Conservation (phyloP, 441 rosid species). For the Gossypium gossypioides region DNA sequence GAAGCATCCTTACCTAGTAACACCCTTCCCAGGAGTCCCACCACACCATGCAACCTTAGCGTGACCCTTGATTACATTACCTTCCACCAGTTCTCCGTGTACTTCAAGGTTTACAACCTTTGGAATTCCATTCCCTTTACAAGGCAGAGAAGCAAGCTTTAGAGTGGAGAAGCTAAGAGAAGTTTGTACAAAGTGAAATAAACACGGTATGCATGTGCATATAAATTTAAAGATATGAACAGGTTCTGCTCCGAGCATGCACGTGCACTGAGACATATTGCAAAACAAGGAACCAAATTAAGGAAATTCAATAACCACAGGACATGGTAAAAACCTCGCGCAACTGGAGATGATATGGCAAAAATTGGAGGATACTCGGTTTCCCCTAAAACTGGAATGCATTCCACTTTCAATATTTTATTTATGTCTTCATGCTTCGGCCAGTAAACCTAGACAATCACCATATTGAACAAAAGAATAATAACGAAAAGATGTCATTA, state of each 20-base stretch:
- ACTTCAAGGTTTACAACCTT: slow-evolving; percentile 90
- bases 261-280: neutral
- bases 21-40: slow-evolving; percentile 89
- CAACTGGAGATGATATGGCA: slow-evolving; percentile 76
- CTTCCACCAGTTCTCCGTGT: slow-evolving; percentile 78
- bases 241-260: neutral
- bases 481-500: slow-evolving; percentile 8
- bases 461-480: neutral
- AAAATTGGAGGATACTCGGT: slow-evolving; percentile 64
- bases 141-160: slow-evolving; percentile 16
- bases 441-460: slow-evolving; percentile 68
- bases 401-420: slow-evolving; percentile 72
- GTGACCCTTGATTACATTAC: slow-evolving; percentile 55
- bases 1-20: slow-evolving; percentile 51
- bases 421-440: slow-evolving; percentile 78
- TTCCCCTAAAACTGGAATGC: slow-evolving; percentile 60
- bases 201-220: slow-evolving; percentile 8
- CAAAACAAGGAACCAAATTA: neutral
- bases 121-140: slow-evolving; percentile 79
- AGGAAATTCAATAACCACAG: slow-evolving; percentile 8
- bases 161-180: neutral
- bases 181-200: neutral
- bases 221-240: neutral
- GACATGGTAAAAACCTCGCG: slow-evolving; percentile 43
- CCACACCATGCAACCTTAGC: slow-evolving; percentile 97